Conservation (phyloP, 1,284 basidiomycete genomes). For the Austroboletus niveus region DNA sequence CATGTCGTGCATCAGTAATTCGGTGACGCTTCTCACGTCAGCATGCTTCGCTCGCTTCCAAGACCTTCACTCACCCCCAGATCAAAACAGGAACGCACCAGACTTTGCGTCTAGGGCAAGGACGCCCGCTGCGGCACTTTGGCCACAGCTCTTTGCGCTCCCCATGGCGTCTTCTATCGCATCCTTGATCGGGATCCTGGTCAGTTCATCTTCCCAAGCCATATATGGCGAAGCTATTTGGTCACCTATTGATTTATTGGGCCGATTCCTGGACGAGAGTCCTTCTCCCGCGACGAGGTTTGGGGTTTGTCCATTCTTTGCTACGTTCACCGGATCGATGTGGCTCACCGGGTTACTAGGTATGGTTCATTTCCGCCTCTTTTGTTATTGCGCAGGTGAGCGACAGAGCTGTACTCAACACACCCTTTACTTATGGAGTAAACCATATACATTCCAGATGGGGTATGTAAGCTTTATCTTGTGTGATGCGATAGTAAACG, state of each 20-base stretch:
- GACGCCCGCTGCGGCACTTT: conserved; percentile 63
- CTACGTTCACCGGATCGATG: conserved; percentile 1
- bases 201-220: conserved; percentile 74
- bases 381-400: conserved; percentile 72
- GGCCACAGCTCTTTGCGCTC: conserved; percentile 72
- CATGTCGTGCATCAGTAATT: conserved; percentile 80
- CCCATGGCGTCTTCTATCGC: conserved; percentile 77
- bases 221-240: conserved; percentile 80
- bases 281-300: conserved; percentile 67
- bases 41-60: conserved; percentile 20
- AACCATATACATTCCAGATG: conserved; percentile 18
- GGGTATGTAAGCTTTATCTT: conserved; percentile 20
- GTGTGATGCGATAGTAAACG: conserved; percentile 14
- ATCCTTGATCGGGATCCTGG: conserved; percentile 82
- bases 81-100: conserved; percentile 59
- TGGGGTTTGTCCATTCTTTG: conserved; percentile 41
- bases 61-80: conserved; percentile 14
- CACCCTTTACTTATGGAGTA: conserved; percentile 6
- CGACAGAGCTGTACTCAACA: conserved; percentile 1
- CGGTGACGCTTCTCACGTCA: conserved; percentile 71
- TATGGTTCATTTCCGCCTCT: conserved; percentile 74
- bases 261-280: conserved; percentile 61
- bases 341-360: conserved; percentile 32
- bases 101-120: conserved; percentile 77
- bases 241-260: conserved; percentile 76